These are phyloP conservation scores for Fusarium multiceps DNA, from an alignment of 2,329 filamentous ascomycete species.

Conservation along the genomic window DNA sequence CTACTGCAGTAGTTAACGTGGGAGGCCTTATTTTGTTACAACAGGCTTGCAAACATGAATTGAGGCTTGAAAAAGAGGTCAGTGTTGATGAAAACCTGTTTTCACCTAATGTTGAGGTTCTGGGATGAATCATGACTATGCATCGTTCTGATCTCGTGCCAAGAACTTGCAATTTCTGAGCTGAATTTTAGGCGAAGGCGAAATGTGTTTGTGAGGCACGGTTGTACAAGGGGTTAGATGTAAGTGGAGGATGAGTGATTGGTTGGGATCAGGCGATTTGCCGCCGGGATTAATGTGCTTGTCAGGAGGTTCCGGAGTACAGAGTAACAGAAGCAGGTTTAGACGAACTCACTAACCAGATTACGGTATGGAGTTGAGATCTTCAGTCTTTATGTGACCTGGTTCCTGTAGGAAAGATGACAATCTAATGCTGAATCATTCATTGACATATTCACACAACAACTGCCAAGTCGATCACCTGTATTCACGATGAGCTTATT, in stretches of 20 bases:
- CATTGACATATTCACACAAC: too few species aligned
- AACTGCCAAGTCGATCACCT: background rate
- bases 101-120: background rate
- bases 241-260: background rate
- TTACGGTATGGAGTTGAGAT: rapidly evolving
- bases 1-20: background rate
- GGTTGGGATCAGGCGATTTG: background rate
- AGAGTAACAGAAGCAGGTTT: background rate
- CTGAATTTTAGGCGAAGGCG: background rate
- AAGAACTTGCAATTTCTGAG: background rate
- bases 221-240: background rate
- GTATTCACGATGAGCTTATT: background rate
- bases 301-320: background rate
- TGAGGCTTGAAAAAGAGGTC: background rate
- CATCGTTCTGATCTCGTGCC: background rate
- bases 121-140: background rate
- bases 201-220: background rate
- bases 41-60: background rate
- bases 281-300: background rate
- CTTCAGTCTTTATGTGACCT: too few species aligned
- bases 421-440: rapidly evolving
- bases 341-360: background rate
- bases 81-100: background rate
- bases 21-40: background rate
- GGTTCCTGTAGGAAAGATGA: too few species aligned